These are phyloP conservation scores for Neospermospora avenae DNA, from an alignment of 2,329 filamentous ascomycete species.

Conservation along the genomic window DNA sequence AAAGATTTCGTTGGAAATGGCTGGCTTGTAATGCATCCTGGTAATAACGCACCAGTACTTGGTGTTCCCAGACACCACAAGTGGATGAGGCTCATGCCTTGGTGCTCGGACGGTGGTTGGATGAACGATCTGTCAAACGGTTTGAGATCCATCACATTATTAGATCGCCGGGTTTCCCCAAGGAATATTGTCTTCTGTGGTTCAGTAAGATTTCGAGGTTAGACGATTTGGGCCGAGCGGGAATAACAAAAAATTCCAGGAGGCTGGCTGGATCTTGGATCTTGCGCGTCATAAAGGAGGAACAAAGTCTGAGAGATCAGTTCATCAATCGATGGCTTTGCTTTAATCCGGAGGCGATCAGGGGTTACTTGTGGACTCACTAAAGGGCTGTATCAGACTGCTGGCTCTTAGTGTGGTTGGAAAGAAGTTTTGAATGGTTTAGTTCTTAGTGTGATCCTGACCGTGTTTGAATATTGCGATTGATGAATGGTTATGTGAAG, in stretches of 20 bases:
- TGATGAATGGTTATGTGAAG: neutral
- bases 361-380: neutral
- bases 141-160: neutral
- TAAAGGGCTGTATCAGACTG: neutral
- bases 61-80: neutral
- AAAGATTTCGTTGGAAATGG: neutral
- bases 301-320: neutral
- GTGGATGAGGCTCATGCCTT: neutral
- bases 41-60: neutral
- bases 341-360: neutral
- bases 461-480: neutral
- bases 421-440: no score
- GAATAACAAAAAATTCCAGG: neutral
- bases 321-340: neutral
- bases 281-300: neutral
- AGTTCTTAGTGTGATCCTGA: no score
- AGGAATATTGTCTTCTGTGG: neutral
- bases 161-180: neutral
- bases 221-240: conserved; percentile 7
- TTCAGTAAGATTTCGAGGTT: neutral
- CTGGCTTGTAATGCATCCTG: neutral
- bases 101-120: neutral
- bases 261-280: neutral
- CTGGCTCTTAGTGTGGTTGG: neutral
- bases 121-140: neutral